A percentile compares a stretch with the other conserved stretches of the same genome.
Conservation (phyloP, 371 early-diverging fungal genomes). For the Nematocida sp. region DNA sequence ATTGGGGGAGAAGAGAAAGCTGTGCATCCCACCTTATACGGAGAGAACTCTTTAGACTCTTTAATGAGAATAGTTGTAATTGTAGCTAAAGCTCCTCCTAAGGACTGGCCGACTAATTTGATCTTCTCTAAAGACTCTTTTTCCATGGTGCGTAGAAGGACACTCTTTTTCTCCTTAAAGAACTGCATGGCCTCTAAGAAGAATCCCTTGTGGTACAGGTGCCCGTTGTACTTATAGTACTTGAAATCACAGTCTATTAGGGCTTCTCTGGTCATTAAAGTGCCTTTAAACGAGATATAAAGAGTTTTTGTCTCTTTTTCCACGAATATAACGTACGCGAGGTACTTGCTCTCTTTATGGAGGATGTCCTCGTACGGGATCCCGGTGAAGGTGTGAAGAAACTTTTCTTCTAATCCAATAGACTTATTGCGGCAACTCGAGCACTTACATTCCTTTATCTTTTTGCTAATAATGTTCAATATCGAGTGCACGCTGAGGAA, state of each 20-base stretch:
- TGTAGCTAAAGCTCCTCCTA: constrained; percentile 67
- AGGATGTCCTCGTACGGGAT: constrained; percentile 47
- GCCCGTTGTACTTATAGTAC: constrained; percentile 39
- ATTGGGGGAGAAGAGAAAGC: constrained; percentile 49
- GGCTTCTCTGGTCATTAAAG: constrained; percentile 39
- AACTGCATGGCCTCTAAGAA: constrained; percentile 56
- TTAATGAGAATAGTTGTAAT: constrained; percentile 52
- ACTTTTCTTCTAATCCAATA: constrained; percentile 20
- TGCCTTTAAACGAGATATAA: constrained; percentile 49
- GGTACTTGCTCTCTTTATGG: constrained; percentile 44
- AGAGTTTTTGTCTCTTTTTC: constrained; percentile 19
- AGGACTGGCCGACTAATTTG: constrained; percentile 67
- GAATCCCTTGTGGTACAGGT: constrained; percentile 61
- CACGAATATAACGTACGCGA: constrained; percentile 47
- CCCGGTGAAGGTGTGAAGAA: constrained; percentile 45
- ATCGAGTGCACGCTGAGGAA: constrained; percentile 47
- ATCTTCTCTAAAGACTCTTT: constrained; percentile 42
- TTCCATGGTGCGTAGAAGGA: constrained; percentile 25
- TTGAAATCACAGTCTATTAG: constrained; percentile 51
- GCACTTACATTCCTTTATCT: constrained; percentile 13
- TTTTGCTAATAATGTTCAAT: constrained; percentile 33
- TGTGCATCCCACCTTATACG: constrained; percentile 18
- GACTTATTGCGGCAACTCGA: constrained; percentile 3
- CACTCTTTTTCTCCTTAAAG: constrained; percentile 43
- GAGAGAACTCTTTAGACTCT: constrained; percentile 10